These are phyloP conservation scores for Scheffersomyces coipomensis DNA, from an alignment of 805 yeast species.

Conservation along the genomic window DNA sequence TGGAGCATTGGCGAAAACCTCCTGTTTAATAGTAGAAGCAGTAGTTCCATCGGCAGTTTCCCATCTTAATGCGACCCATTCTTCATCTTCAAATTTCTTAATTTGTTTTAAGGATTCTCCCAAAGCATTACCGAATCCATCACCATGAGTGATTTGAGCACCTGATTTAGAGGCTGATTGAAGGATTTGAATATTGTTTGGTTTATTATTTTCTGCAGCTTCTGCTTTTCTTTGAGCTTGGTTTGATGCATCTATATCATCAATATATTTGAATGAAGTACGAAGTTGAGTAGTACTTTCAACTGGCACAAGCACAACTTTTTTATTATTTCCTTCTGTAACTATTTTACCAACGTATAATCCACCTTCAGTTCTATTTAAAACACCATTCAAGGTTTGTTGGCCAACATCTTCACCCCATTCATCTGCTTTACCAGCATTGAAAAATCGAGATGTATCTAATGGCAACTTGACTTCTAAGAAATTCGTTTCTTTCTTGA, in stretches of 20 bases:
- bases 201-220: conserved; percentile 29
- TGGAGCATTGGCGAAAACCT: conserved; percentile 15
- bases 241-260: conserved; percentile 51
- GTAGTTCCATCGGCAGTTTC: conserved; percentile 13
- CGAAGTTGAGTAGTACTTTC: conserved; percentile 72
- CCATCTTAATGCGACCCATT: conserved; percentile 36
- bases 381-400: conserved; percentile 72
- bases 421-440: conserved; percentile 56
- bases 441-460: conserved; percentile 66
- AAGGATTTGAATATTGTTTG: conserved; percentile 36
- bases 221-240: conserved; percentile 38
- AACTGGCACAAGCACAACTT: conserved; percentile 63
- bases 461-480: conserved; percentile 78
- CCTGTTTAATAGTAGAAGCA: conserved; percentile 12
- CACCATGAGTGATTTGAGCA: conserved; percentile 16
- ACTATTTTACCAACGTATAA: conserved; percentile 33
- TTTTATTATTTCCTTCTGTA: conserved; percentile 14
- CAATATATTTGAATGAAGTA: conserved; percentile 79
- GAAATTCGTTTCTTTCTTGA: conserved; percentile 61
- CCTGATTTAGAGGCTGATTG: conserved; percentile 38
- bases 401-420: conserved; percentile 60
- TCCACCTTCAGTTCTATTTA: conserved; percentile 52
- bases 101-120: conserved; percentile 41
- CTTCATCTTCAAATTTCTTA: conserved; percentile 40
- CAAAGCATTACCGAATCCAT: conserved; percentile 26